Conservation (phyloP, 257 asterid genomes). For the Scutellaria minor region DNA sequence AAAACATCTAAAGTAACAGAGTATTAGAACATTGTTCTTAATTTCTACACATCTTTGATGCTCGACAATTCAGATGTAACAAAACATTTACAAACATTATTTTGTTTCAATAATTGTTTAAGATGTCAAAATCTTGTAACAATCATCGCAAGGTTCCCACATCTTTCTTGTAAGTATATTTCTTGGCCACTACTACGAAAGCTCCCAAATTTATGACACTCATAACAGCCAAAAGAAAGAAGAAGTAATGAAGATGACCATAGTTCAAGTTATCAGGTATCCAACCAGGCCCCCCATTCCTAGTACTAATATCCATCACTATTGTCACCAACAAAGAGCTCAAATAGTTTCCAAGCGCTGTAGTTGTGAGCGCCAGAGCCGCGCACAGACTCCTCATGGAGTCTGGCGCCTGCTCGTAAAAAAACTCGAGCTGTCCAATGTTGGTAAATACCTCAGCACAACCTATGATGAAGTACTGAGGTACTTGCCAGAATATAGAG, state of each 20-base stretch:
- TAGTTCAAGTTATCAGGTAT: slow-evolving; percentile 63
- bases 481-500: slow-evolving; percentile 75
- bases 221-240: slow-evolving; percentile 55
- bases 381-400: slow-evolving; percentile 71
- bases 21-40: too few species aligned
- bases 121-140: too few species aligned
- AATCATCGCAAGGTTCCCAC: slow-evolving; percentile 47
- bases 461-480: slow-evolving; percentile 71
- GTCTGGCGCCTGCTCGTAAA: slow-evolving; percentile 81
- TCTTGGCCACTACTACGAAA: slow-evolving; percentile 51
- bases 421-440: slow-evolving; percentile 75
- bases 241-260: slow-evolving; percentile 67
- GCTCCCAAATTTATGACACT: slow-evolving; percentile 62
- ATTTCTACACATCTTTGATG: too few species aligned
- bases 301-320: slow-evolving; percentile 51
- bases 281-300: slow-evolving; percentile 64
- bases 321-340: slow-evolving; percentile 62
- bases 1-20: too few species aligned
- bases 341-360: slow-evolving; percentile 65
- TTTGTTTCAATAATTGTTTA: too few species aligned
- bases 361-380: slow-evolving; percentile 63
- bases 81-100: too few species aligned
- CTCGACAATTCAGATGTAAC: too few species aligned
- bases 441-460: slow-evolving; percentile 74
- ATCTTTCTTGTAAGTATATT: slow-evolving; percentile 62